Conservation (phyloP, 805 yeast species). For the Sungouiella blattae region DNA sequence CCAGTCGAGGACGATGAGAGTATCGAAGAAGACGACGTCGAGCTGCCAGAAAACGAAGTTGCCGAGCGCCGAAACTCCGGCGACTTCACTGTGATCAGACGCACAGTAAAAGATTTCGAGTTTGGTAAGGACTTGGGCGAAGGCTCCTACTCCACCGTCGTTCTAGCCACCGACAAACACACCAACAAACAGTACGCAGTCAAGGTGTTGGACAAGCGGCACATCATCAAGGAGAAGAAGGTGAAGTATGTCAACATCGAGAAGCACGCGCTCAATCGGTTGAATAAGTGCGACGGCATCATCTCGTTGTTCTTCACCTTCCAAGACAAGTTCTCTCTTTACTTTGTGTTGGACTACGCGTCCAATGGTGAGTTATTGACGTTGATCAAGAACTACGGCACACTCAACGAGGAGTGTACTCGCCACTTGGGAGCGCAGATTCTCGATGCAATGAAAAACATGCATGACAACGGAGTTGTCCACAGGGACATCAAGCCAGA, state of each 20-base stretch:
- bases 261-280: constrained; percentile 70
- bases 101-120: constrained; percentile 39
- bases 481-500: constrained; percentile 86
- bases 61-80: not conserved
- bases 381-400: constrained; percentile 64
- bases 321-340: constrained; percentile 70
- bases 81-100: constrained; percentile 20
- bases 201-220: constrained; percentile 71
- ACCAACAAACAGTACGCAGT: constrained; percentile 64
- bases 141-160: constrained; percentile 45
- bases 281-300: constrained; percentile 59
- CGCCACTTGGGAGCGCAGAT: constrained; percentile 70
- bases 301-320: constrained; percentile 72
- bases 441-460: constrained; percentile 65
- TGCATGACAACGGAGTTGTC: constrained; percentile 73
- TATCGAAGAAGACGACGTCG: constrained; percentile 37
- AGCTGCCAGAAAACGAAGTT: constrained; percentile 19
- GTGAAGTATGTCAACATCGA: constrained; percentile 83
- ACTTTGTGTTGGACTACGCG: constrained; percentile 76
- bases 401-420: constrained; percentile 66
- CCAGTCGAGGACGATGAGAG: too few relatives aligned
- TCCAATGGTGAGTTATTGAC: constrained; percentile 73
- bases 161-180: constrained; percentile 47
- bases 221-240: constrained; percentile 75
- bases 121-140: constrained; percentile 43